These are phyloP conservation scores for Zasmidium citrigriseum DNA, from an alignment of 2,329 filamentous ascomycete genomes.

Conservation along the genomic window DNA sequence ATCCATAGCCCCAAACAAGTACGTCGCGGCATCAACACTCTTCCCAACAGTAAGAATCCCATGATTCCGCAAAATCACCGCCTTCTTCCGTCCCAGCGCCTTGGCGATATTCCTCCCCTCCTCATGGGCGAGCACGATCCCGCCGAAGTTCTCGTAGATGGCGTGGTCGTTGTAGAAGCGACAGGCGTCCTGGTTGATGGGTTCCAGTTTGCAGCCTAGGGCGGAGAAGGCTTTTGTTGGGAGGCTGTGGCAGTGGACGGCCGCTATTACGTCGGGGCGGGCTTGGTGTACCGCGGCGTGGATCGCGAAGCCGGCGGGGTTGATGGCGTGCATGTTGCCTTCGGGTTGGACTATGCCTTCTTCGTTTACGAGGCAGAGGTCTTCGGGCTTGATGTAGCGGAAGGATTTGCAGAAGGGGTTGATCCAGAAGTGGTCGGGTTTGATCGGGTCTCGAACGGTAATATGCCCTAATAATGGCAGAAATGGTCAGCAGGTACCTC, in stretches of 20 bases:
- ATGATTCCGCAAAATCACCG: slow-evolving; percentile 40
- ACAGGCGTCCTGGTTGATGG: slow-evolving; percentile 43
- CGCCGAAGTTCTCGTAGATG: slow-evolving; percentile 44
- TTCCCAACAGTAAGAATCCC: slow-evolving; percentile 44
- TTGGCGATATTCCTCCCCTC: slow-evolving; percentile 44
- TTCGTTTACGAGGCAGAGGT: slow-evolving; percentile 45
- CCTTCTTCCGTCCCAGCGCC: slow-evolving; percentile 38
- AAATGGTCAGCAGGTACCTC: too few relatives aligned
- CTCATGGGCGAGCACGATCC: slow-evolving; percentile 42
- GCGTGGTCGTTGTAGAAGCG: slow-evolving; percentile 38
- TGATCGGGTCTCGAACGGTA: slow-evolving; percentile 38
- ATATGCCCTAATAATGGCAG: too few relatives aligned
- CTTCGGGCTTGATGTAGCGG: slow-evolving; percentile 39
- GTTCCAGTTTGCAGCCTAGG: slow-evolving; percentile 41
- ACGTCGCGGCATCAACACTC: slow-evolving; percentile 34
- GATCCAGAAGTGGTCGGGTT: slow-evolving; percentile 37
- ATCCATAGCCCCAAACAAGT: slow-evolving; percentile 39
- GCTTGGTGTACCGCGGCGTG: slow-evolving; percentile 40
- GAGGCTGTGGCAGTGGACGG: slow-evolving; percentile 41
- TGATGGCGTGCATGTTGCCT: slow-evolving; percentile 38
- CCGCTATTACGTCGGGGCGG: slow-evolving; percentile 44
- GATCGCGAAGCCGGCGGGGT: slow-evolving; percentile 46
- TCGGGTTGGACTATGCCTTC: slow-evolving; percentile 43
- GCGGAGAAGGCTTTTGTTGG: slow-evolving; percentile 44
- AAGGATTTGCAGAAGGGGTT: slow-evolving; percentile 46